Percentiles rank a stretch among this genome's conserved stretches.
Evolutionary conservation across 345 rosid species (phyloP).

Genomic region (Syzygium jambos): DNA sequence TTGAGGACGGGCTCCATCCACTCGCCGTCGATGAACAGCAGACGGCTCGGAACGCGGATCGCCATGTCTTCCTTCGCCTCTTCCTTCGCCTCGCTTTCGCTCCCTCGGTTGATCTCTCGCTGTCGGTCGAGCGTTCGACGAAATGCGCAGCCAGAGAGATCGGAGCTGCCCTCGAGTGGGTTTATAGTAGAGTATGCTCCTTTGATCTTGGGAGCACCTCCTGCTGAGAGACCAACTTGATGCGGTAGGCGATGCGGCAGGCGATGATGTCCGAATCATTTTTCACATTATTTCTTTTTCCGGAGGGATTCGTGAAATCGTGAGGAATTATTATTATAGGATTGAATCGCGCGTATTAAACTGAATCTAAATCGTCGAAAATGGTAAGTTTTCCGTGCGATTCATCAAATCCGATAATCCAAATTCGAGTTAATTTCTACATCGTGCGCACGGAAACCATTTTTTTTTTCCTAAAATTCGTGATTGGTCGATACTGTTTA

Average conservation of each 20-base stretch:
- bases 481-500: rapidly evolving
- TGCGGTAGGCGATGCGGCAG: too few relatives aligned
- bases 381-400: too few relatives aligned
- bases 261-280: neutral
- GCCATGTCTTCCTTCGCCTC: neutral
- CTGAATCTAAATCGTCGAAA: neutral
- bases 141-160: neutral
- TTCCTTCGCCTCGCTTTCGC: neutral
- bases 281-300: neutral
- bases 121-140: neutral
- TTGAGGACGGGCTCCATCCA: slow-evolving; percentile 72
- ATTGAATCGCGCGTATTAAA: neutral
- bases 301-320: neutral
- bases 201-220: neutral
- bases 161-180: neutral
- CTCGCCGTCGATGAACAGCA: slow-evolving; percentile 72
- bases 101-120: neutral
- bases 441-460: rapidly evolving
- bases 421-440: neutral
- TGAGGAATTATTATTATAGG: rapidly evolving
- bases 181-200: neutral
- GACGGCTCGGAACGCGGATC: neutral
- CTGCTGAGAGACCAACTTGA: too few relatives aligned
- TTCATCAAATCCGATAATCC: too few relatives aligned
- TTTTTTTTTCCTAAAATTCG: neutral